Evolutionary conservation across 441 rosid species (phyloP).

Genomic region (Raphanus hybrid): DNA sequence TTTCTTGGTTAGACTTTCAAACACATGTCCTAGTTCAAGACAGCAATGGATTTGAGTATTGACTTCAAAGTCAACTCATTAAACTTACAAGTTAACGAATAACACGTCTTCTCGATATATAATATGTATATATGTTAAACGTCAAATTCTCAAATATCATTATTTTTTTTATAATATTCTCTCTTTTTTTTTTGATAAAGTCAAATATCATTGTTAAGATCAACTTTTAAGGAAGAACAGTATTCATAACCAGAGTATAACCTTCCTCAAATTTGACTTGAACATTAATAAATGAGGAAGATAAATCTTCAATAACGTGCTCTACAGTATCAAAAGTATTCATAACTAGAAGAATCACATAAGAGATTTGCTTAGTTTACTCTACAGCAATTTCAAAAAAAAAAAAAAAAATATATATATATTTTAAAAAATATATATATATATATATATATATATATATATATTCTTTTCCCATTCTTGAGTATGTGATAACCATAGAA

Average conservation of each 20-base stretch:
- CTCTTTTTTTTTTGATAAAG: too few species aligned
- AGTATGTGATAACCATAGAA: too few species aligned
- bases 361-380: background rate
- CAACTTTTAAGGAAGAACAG: too few species aligned
- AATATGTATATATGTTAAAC: background rate
- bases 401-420: too few species aligned
- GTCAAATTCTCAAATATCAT: background rate
- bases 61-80: conserved; percentile 3
- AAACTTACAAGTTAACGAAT: background rate
- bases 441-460: too few species aligned
- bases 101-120: background rate
- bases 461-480: too few species aligned
- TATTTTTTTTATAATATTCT: too few species aligned
- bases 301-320: background rate
- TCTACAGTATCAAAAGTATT: background rate
- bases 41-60: background rate
- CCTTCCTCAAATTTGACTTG: background rate
- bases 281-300: background rate
- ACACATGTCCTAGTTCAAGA: conserved; percentile 22
- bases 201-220: too few species aligned
- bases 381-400: background rate
- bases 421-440: too few species aligned
- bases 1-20: conserved; percentile 21
- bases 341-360: background rate
- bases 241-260: background rate